These are phyloP conservation scores for Carex cristatella DNA, from an alignment of 176 grass and related monocot species.

Conservation along the genomic window DNA sequence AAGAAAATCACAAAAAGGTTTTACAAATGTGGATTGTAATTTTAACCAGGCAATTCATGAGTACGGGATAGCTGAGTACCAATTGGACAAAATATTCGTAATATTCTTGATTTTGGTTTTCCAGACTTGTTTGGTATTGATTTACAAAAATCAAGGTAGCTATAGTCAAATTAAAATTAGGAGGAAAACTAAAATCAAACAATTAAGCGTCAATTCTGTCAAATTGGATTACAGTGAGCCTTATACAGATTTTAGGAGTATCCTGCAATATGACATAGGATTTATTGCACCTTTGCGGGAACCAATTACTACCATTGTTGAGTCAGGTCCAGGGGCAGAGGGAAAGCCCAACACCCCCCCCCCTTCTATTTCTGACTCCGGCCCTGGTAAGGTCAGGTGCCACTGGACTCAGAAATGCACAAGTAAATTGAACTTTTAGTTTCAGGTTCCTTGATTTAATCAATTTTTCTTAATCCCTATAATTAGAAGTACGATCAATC, in stretches of 20 bases:
- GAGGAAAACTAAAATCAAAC: neutral
- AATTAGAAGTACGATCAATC: neutral
- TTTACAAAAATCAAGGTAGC: neutral
- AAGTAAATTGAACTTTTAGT: neutral
- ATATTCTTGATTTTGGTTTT: neutral
- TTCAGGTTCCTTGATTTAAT: neutral
- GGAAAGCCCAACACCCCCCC: too few species aligned
- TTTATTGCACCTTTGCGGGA: neutral
- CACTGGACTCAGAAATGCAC: neutral
- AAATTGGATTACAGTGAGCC: neutral
- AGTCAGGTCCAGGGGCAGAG: neutral
- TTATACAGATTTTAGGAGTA: neutral
- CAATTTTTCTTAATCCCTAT: neutral
- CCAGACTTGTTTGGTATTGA: neutral
- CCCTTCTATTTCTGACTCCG: too few species aligned
- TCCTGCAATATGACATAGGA: neutral
- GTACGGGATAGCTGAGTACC: neutral
- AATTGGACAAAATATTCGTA: neutral
- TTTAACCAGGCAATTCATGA: neutral
- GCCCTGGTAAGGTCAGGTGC: neutral
- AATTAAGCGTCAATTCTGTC: neutral
- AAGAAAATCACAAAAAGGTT: slow-evolving; percentile 23
- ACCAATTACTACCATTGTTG: neutral
- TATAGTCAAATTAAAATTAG: neutral
- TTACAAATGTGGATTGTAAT: neutral